Conservation (phyloP, 441 rosid genomes). For the Adansonia madagascariensis region DNA sequence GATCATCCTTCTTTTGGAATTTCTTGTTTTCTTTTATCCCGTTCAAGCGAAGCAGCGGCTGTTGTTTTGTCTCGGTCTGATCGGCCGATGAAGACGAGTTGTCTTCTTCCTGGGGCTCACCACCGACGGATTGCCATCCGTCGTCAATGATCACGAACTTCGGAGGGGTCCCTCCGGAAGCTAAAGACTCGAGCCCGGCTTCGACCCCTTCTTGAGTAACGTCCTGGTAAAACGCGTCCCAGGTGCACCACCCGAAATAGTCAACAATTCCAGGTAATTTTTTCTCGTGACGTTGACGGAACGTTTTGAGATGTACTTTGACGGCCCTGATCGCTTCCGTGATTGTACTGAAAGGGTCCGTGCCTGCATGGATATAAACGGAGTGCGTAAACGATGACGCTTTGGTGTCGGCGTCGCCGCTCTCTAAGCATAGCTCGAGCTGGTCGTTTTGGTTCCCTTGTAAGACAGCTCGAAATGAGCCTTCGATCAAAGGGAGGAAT, state of each 20-base stretch:
- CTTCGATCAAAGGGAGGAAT: slow-evolving; percentile 82
- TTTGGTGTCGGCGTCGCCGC: slow-evolving; percentile 71
- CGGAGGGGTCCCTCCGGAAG: slow-evolving; percentile 76
- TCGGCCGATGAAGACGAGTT: slow-evolving; percentile 16
- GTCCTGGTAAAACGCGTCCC: slow-evolving; percentile 96
- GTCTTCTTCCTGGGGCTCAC: slow-evolving; percentile 32
- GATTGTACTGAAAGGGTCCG: slow-evolving; percentile 75
- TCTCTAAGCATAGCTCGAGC: slow-evolving; percentile 87
- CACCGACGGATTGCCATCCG: slow-evolving; percentile 89
- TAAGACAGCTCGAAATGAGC: slow-evolving; percentile 68
- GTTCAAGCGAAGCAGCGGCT: slow-evolving; percentile 60
- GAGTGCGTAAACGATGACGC: slow-evolving; percentile 72
- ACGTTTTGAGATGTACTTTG: slow-evolving; percentile 63
- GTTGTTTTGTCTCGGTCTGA: slow-evolving; percentile 29
- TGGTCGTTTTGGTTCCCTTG: slow-evolving; percentile 77
- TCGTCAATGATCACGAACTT: slow-evolving; percentile 90
- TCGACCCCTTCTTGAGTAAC: slow-evolving; percentile 92
- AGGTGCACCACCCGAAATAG: slow-evolving; percentile 97
- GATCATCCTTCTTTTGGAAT: slow-evolving; percentile 71
- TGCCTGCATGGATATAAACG: slow-evolving; percentile 69
- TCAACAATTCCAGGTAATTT: slow-evolving; percentile 81
- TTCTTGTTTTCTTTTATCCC: slow-evolving; percentile 79
- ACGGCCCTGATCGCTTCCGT: slow-evolving; percentile 73
- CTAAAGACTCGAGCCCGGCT: slow-evolving; percentile 65
- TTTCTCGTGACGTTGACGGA: slow-evolving; percentile 87